Base-by-base conservation (phyloP, 441 rosid species). In the Omphalea diandra region DNA sequence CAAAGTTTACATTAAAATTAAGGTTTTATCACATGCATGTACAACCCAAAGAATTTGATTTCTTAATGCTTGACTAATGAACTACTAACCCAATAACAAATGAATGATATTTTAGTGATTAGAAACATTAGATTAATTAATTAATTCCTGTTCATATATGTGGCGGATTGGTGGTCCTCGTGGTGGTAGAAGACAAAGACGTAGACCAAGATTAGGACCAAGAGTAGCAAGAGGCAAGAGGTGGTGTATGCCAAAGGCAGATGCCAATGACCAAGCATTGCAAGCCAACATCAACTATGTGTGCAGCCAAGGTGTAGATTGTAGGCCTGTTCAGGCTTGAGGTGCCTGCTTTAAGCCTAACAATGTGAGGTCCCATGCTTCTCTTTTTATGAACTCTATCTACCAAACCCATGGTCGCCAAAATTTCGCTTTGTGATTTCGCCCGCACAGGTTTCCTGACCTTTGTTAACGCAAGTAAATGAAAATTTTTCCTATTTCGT, bases 271-370 rank as follows among this genome's bases (percentile, higher is more conserved):
- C 47, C 74, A 73, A 65, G 82, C 79, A 57, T 43, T 87, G 75
- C 88, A 87, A 55, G 73, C 81, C 38, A 88, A 85, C 71, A 77
- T 87, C 64, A 86, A 88, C 74, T 89, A 83, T 72, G 87, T 75
- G 53, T 87, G 92, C 69, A 83, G 85, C 73, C 31, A n/a, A 0
- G 80, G 83, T 15, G 73, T 87, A 71, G 82, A 87, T 55, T 89
- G 95, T 75, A 62, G n/a, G 75, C 83, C 89, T 1, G 84, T 89
- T 62, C 84, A 82, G 71, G 40, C 67, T 0, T 88, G 87, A 22
- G 90, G 89, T 56, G 53, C 78, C 4, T 86, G 95, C 70, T 89
- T 81, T 65, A 65, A 71, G 35, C 90, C 90, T 7, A 56, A 85
- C 65, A 79, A 74, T 15, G 75, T 83, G 31, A 73, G 83, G 72